These are phyloP conservation scores for Bombardia bombarda DNA, from an alignment of 495 filamentous ascomycete species.

Conservation along the genomic window DNA sequence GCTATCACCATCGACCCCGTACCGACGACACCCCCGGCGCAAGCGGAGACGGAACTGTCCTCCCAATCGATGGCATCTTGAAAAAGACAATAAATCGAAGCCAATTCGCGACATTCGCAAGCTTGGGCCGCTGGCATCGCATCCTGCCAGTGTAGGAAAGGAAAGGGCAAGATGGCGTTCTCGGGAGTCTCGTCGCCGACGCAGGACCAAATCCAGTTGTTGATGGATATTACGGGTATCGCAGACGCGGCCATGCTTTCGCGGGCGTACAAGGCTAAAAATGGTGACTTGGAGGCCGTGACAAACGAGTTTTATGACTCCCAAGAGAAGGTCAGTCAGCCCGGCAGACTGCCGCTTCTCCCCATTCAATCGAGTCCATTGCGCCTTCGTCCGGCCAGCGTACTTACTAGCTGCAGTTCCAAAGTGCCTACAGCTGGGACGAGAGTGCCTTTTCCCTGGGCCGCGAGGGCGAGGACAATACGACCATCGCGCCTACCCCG, in stretches of 20 bases:
- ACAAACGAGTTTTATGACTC: slow-evolving; percentile 39
- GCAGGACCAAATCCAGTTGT: slow-evolving; percentile 8
- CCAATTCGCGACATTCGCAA: not conserved
- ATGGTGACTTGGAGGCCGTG: slow-evolving; percentile 35
- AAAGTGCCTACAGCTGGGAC: slow-evolving; percentile 35
- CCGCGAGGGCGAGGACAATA: slow-evolving; percentile 31
- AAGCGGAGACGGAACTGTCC: too few relatives aligned
- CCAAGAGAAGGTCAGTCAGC: slow-evolving; percentile 25
- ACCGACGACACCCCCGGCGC: not conserved
- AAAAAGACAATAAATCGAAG: not conserved
- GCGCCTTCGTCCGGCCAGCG: not conserved
- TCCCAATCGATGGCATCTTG: slow-evolving; percentile 3
- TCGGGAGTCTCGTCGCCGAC: not conserved
- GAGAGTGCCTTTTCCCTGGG: slow-evolving; percentile 36
- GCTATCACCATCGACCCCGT: too few relatives aligned
- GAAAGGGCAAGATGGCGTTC: slow-evolving; percentile 8
- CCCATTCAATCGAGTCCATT: too few relatives aligned
- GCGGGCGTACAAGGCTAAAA: slow-evolving; percentile 26
- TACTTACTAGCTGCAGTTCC: slow-evolving; percentile 22
- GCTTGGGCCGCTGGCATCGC: slow-evolving; percentile 1
- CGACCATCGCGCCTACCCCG: slow-evolving; percentile 15
- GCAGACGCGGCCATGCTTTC: slow-evolving; percentile 4
- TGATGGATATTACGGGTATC: slow-evolving; percentile 9
- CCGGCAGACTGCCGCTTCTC: not conserved
- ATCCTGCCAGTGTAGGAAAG: not conserved